Percentiles rank a stretch among this genome's conserved stretches.
phyloP scores from a whole-genome alignment of 371 early-diverging fungal species.

The Syncephalastrum contaminatum region DNA sequence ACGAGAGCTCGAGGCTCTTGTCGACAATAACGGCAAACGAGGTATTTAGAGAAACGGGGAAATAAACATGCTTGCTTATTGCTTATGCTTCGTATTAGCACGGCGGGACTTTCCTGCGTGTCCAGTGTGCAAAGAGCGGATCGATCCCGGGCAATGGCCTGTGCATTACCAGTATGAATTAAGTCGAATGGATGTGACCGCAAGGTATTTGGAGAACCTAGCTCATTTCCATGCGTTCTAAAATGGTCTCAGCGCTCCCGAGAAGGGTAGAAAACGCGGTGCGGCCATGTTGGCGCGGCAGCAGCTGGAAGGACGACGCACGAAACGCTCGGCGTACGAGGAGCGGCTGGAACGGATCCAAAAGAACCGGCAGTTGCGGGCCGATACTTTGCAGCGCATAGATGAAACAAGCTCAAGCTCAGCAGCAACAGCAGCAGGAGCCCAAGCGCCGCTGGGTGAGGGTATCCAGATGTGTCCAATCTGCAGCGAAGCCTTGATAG shows the following conservation, averaged over 20 bases:
- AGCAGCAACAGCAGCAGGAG: background rate
- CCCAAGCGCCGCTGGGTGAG: background rate
- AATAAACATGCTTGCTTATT: background rate
- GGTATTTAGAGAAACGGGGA: constrained; percentile 23
- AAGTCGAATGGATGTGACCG: constrained; percentile 26
- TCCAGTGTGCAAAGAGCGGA: constrained; percentile 55
- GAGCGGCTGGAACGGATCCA: constrained; percentile 44
- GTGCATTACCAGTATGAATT: constrained; percentile 58
- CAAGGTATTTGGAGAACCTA: too few species aligned
- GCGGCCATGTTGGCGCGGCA: constrained; percentile 57
- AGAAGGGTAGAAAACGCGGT: constrained; percentile 52
- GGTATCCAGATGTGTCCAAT: constrained; percentile 65
- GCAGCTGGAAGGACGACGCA: constrained; percentile 48
- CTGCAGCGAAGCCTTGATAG: constrained; percentile 62
- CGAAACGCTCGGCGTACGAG: constrained; percentile 39
- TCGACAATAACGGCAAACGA: constrained; percentile 40
- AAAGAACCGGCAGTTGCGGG: constrained; percentile 27
- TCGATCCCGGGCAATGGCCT: constrained; percentile 48
- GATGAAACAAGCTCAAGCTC: background rate
- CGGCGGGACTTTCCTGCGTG: constrained; percentile 49
- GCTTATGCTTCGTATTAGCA: constrained; percentile 19
- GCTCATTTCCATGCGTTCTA: constrained; percentile 33
- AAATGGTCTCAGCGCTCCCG: constrained; percentile 18
- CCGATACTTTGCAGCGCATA: constrained; percentile 18
- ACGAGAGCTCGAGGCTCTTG: constrained; percentile 38